Percentiles rank a stretch among this genome's conserved stretches.
Evolutionary conservation across 345 rosid genomes (phyloP).

Genomic region (Boechera divaricarpa): DNA sequence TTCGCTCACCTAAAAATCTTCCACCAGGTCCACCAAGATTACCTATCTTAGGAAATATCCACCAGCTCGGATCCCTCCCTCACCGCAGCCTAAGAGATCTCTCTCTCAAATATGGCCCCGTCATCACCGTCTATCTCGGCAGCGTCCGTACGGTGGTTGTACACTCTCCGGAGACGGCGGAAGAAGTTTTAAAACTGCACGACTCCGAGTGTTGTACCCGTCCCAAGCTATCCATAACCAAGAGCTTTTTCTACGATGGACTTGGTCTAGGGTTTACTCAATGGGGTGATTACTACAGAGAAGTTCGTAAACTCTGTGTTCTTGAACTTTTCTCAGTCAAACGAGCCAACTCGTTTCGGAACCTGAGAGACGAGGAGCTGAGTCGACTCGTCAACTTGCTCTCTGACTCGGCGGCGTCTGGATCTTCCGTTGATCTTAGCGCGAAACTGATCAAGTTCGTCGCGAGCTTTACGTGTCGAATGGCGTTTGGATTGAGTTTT

Average conservation of each 20-base stretch:
- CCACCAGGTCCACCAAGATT: constrained; percentile 52
- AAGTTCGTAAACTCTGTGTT: constrained; percentile 46
- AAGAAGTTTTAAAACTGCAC: constrained; percentile 47
- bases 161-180: constrained; percentile 58
- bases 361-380: constrained; percentile 51
- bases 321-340: constrained; percentile 52
- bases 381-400: constrained; percentile 40
- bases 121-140: constrained; percentile 59
- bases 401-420: constrained; percentile 37
- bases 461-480: constrained; percentile 42
- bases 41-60: constrained; percentile 58
- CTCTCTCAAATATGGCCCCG: constrained; percentile 55
- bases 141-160: constrained; percentile 52
- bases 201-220: constrained; percentile 53
- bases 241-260: constrained; percentile 48
- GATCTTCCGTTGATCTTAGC: constrained; percentile 37
- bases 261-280: constrained; percentile 51
- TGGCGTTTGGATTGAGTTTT: constrained; percentile 44
- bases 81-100: constrained; percentile 50
- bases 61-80: constrained; percentile 54
- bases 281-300: constrained; percentile 48
- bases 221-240: constrained; percentile 39
- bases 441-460: constrained; percentile 41
- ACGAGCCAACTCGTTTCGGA: constrained; percentile 50
- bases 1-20: constrained; percentile 31